Base-by-base conservation (phyloP, 2,329 filamentous ascomycete genomes). In the Aureobasidium pullulans region DNA sequence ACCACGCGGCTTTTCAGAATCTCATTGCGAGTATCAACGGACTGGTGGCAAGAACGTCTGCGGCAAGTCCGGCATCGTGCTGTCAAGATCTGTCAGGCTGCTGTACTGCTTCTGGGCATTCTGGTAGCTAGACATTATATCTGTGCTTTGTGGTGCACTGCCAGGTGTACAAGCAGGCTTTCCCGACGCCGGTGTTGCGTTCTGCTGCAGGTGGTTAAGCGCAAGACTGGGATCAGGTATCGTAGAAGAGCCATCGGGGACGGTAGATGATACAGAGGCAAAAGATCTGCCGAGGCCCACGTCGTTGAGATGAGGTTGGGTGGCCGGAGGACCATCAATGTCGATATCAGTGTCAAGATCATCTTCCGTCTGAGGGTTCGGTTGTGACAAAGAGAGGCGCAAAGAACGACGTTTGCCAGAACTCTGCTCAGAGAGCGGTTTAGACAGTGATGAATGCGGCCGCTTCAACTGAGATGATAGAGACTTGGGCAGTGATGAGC, bases 141-240 rank as follows among this genome's bases (percentile, higher is more conserved):
- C 54, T 32, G 54, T 57, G 34, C 54, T 57, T 7, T 48, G 54
- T 39, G 19, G 43, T 32, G 28, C 32, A 31, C 54, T 57, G 11
- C 42, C 34, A 29, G 54, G 54, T 40, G 54, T 57, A 13, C 19
- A 10, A 8, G 34, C 34, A 39, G 23, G 43, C 39, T 29, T 44
- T 7, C n/a, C 43, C 11, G 43, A 40, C 3, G 4, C 13, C 8
- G 54, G 43, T 16, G 54, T 48, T 40, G 23, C 43, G 3, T 57
- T 57, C 16, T 57, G 52, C 52, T 57, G 52, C 52, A 40, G 11
- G 32, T 44, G 32, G 8, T 37, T 28, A 9, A 57, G 28, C 6
- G 54, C 54, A 31, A 57, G 54, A 48, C 54, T 57, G 15, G 54
- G 54, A 13, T 48, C 54, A 8, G 43, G 54, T 47, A 57, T 57